Percentiles rank a stretch among this genome's conserved stretches.
Conservation (phyloP, 1,284 basidiomycete genomes). For the Fomitopsis schrenkii region DNA sequence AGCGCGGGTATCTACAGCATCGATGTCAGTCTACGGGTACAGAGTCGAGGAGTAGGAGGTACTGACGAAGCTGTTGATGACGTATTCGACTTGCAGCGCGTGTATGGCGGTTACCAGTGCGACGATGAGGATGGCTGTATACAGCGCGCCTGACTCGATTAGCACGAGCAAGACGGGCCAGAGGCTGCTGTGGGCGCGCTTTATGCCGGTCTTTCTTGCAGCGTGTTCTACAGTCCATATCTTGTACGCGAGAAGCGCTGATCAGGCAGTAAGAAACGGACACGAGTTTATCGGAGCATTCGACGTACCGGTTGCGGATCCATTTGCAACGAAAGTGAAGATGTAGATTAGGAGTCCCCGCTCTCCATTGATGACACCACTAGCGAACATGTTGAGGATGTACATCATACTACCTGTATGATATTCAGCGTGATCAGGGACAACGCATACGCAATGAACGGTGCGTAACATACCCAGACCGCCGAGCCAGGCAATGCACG, state of each 20-base stretch:
- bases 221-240: slow-evolving; percentile 1
- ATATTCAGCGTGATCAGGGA: neutral
- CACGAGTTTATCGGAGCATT: neutral
- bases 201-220: neutral
- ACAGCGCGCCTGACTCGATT: slow-evolving; percentile 5
- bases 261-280: neutral
- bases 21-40: neutral
- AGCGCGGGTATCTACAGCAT: neutral
- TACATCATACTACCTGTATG: slow-evolving; percentile 2
- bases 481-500: slow-evolving; percentile 3
- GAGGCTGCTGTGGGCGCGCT: neutral
- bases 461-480: neutral
- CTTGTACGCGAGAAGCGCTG: neutral
- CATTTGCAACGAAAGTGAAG: slow-evolving; percentile 5
- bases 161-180: slow-evolving; percentile 1
- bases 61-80: slow-evolving; percentile 4
- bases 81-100: slow-evolving; percentile 3
- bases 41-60: neutral
- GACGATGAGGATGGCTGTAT: slow-evolving; percentile 4
- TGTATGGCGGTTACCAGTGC: slow-evolving; percentile 2
- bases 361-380: neutral
- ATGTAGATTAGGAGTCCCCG: slow-evolving; percentile 1
- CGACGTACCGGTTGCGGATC: neutral
- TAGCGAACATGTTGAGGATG: neutral
- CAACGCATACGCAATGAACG: neutral